Percentiles rank a stretch among this genome's conserved stretches.
Conservation (phyloP, 1,284 basidiomycete species). For the Boletellus sp. region DNA sequence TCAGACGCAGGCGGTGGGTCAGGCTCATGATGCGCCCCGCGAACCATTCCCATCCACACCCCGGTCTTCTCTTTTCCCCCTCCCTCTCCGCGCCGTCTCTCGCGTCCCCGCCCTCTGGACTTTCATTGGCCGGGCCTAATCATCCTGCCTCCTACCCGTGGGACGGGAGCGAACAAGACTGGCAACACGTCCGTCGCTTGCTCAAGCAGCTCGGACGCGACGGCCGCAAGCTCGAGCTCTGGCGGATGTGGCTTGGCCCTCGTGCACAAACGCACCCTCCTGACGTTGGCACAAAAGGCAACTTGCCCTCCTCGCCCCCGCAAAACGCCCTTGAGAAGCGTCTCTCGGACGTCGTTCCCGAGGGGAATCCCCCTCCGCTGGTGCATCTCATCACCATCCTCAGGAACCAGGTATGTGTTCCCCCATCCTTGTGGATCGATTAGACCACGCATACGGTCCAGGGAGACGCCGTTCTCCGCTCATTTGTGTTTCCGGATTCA, state of each 20-base stretch:
- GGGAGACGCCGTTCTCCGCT: conserved; percentile 52
- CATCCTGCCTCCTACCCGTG: conserved; percentile 38
- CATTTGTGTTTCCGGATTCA: conserved; percentile 70
- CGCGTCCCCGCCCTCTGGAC: conserved; percentile 1
- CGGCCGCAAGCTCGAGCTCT: conserved; percentile 68
- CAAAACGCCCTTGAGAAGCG: conserved; percentile 18
- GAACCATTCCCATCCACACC: conserved; percentile 9
- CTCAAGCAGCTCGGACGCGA: conserved; percentile 57
- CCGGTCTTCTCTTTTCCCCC: background rate
- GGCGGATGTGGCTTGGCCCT: conserved; percentile 60
- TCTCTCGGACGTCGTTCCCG: conserved; percentile 8
- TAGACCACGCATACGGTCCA: conserved; percentile 27
- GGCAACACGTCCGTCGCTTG: conserved; percentile 53
- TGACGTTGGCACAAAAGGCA: conserved; percentile 33
- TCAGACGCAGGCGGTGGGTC: conserved; percentile 73
- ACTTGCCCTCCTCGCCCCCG: conserved; percentile 33
- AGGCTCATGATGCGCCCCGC: conserved; percentile 74
- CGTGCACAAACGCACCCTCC: background rate
- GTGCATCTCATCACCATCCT: conserved; percentile 50
- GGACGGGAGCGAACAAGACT: conserved; percentile 52
- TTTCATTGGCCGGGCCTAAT: conserved; percentile 21
- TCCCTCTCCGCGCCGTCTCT: conserved; percentile 11
- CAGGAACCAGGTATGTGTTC: conserved; percentile 48
- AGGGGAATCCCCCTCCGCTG: conserved; percentile 33
- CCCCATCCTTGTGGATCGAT: conserved; percentile 4